phyloP scores from a whole-genome alignment of 768 basidiomycete species.

The Mycena amicta region DNA sequence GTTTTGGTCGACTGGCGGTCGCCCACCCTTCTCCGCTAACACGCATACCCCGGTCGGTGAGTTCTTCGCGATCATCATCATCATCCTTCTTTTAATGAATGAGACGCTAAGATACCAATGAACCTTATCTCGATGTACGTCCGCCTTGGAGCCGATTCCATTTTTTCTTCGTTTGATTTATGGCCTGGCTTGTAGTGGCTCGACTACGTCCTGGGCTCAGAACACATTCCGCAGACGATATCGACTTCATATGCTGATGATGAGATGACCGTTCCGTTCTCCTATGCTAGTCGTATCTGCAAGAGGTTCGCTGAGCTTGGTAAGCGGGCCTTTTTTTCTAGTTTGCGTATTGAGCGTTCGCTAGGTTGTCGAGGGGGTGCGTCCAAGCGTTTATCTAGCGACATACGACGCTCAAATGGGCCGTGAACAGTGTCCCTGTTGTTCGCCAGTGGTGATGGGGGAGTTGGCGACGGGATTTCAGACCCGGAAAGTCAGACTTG shows the following conservation, averaged over 20 bases:
- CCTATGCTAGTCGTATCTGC: constrained; percentile 63
- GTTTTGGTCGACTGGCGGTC: constrained; percentile 65
- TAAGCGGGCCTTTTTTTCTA: constrained; percentile 23
- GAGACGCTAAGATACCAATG: constrained; percentile 42
- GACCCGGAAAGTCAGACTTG: constrained; percentile 58
- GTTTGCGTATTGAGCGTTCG: background rate
- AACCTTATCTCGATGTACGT: constrained; percentile 49
- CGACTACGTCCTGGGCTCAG: constrained; percentile 52
- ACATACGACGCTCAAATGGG: no score
- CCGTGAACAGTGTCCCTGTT: no score
- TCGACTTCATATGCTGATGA: constrained; percentile 76
- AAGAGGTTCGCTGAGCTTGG: constrained; percentile 64
- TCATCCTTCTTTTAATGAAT: constrained; percentile 3
- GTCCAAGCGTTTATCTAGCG: no score
- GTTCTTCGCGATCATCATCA: no score
- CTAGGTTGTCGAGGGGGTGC: constrained; percentile 69
- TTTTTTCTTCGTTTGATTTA: background rate
- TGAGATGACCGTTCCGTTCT: constrained; percentile 70
- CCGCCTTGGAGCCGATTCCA: background rate
- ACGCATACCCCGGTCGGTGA: constrained; percentile 30
- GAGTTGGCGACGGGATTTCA: constrained; percentile 65
- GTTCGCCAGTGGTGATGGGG: constrained; percentile 68
- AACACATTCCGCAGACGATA: constrained; percentile 57
- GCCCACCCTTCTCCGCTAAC: constrained; percentile 61
- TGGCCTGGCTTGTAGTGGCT: constrained; percentile 54